Conservation (phyloP, 768 basidiomycete genomes). For the Lactifluus subvellereus region DNA sequence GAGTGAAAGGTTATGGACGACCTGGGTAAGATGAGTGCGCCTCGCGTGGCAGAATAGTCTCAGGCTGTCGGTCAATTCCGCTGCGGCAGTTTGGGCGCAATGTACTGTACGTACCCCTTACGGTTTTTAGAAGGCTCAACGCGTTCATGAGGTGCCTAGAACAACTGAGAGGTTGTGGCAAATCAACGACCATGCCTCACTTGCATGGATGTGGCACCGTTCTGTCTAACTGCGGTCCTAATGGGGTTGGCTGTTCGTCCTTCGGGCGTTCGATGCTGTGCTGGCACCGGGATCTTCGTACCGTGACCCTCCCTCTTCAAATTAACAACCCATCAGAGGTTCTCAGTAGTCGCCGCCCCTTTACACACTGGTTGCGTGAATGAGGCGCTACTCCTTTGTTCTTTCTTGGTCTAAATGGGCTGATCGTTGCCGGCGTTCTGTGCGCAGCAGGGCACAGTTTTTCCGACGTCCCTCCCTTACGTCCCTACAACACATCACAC, state of each 20-base stretch:
- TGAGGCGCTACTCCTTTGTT: neutral
- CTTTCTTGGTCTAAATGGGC: neutral
- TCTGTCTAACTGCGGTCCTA: neutral
- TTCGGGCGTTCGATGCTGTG: neutral
- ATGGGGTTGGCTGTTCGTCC: neutral
- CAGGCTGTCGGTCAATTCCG: too few species aligned
- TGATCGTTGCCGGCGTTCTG: neutral
- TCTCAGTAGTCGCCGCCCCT: neutral
- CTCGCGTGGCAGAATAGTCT: too few species aligned
- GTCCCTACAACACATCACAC: neutral
- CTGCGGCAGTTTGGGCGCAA: too few species aligned
- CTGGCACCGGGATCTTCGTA: neutral
- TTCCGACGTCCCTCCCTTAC: too few species aligned
- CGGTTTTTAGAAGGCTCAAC: neutral
- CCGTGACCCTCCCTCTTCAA: neutral
- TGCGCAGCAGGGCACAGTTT: neutral
- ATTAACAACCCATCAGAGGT: neutral
- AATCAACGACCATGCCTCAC: neutral
- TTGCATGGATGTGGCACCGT: neutral
- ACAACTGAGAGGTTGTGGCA: neutral
- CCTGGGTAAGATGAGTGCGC: too few species aligned
- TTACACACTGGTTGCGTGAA: neutral
- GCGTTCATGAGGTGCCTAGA: neutral
- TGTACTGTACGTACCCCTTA: too few species aligned
- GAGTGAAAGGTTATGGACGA: too few species aligned